Conservation (phyloP, 305 asterid species). For the Rubia occidens region DNA sequence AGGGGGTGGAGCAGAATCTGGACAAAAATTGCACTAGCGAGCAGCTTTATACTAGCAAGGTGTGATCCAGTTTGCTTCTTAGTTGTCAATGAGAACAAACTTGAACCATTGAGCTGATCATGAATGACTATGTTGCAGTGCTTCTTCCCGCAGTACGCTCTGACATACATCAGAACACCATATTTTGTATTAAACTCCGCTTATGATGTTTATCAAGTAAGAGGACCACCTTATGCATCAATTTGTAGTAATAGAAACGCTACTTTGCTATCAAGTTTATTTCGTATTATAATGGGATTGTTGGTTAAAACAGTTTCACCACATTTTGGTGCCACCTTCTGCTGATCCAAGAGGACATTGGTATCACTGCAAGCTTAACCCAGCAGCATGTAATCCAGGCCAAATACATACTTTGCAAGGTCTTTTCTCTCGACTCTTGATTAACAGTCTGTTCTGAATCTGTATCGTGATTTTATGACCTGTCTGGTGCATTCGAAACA, state of each 20-base stretch:
- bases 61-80: slow-evolving; percentile 24
- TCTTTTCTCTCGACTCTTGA: slow-evolving; percentile 16
- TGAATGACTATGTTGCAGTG: slow-evolving; percentile 42
- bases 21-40: slow-evolving; percentile 55
- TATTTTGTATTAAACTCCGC: slow-evolving; percentile 83
- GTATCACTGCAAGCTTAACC: slow-evolving; percentile 67
- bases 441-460: not conserved
- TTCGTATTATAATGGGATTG: slow-evolving; percentile 7
- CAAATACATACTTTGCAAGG: slow-evolving; percentile 72
- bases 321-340: slow-evolving; percentile 75
- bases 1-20: slow-evolving; percentile 62
- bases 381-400: slow-evolving; percentile 43
- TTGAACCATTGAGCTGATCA: slow-evolving; percentile 14
- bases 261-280: not conserved
- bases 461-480: not conserved
- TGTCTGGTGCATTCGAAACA: not conserved
- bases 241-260: not conserved
- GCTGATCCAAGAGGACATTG: slow-evolving; percentile 83
- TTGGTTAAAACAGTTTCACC: slow-evolving; percentile 48
- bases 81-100: slow-evolving; percentile 8
- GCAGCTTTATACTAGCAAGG: slow-evolving; percentile 42
- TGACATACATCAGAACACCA: slow-evolving; percentile 61
- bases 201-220: slow-evolving; percentile 83
- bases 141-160: slow-evolving; percentile 81
- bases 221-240: slow-evolving; percentile 24